Percentiles rank a stretch among this genome's conserved stretches.
Conservation (phyloP, 1,284 basidiomycete species). For the Schizophyllum commune region DNA sequence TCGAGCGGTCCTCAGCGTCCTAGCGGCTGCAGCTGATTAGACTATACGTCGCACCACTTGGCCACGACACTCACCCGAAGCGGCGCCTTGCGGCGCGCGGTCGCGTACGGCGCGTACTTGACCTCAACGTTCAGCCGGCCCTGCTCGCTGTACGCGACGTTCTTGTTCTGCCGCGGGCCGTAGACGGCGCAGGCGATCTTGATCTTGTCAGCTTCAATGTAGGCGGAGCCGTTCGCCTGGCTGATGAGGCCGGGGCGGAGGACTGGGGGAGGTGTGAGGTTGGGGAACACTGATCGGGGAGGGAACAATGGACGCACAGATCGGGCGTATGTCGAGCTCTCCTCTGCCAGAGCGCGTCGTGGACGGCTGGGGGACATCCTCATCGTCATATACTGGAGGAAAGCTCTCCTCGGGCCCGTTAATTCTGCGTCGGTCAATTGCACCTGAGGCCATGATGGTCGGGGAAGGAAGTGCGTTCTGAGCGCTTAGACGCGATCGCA, state of each 20-base stretch:
- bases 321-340: slow-evolving; percentile 66
- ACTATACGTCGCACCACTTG: slow-evolving; percentile 4
- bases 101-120: slow-evolving; percentile 94
- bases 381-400: slow-evolving; percentile 51
- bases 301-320: slow-evolving; percentile 52
- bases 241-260: slow-evolving; percentile 83
- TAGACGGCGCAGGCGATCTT: slow-evolving; percentile 97
- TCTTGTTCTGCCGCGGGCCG: slow-evolving; percentile 87
- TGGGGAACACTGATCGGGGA: slow-evolving; percentile 3
- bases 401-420: slow-evolving; percentile 83
- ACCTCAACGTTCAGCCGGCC: slow-evolving; percentile 92
- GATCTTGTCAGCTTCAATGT: slow-evolving; percentile 83
- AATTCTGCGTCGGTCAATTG: slow-evolving; percentile 79
- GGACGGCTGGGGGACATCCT: slow-evolving; percentile 23
- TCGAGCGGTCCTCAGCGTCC: slow-evolving; percentile 90
- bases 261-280: slow-evolving; percentile 42
- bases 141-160: slow-evolving; percentile 71
- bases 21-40: slow-evolving; percentile 26
- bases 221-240: slow-evolving; percentile 93
- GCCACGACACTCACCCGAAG: slow-evolving; percentile 60
- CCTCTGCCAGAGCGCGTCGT: slow-evolving; percentile 38
- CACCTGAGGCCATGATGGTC: slow-evolving; percentile 8
- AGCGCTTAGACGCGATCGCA: no score
- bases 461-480: neutral
- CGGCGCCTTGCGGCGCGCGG: slow-evolving; percentile 67